Evolutionary conservation across 2,329 filamentous ascomycete genomes (phyloP).

Genomic region (Ceratocystis papillata): DNA sequence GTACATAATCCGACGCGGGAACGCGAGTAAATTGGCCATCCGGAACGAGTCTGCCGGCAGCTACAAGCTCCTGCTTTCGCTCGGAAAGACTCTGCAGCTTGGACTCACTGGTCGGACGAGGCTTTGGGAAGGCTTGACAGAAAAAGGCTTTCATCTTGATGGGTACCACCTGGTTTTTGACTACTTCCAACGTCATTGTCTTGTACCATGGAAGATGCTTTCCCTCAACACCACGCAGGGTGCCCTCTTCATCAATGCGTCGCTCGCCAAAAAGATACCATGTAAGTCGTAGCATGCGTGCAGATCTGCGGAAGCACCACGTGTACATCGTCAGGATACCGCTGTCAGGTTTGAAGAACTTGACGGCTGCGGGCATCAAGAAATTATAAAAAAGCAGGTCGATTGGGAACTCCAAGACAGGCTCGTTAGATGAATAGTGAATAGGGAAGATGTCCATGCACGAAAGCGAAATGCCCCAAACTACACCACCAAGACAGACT

Average conservation of each 20-base stretch:
- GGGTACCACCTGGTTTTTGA: constrained; percentile 39
- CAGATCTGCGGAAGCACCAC: constrained; percentile 93
- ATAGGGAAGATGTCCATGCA: constrained; percentile 71
- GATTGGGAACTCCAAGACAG: constrained; percentile 85
- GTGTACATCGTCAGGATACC: constrained; percentile 75
- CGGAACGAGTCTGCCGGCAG: constrained; percentile 39
- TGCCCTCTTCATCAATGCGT: constrained; percentile 69
- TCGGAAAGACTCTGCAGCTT: neutral
- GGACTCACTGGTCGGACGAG: neutral
- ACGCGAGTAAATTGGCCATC: constrained; percentile 79
- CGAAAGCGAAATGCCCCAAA: constrained; percentile 70
- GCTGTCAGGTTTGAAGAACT: constrained; percentile 74
- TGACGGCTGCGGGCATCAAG: constrained; percentile 76
- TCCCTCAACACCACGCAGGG: constrained; percentile 34
- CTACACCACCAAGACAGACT: constrained; percentile 84
- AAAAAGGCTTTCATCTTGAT: constrained; percentile 33
- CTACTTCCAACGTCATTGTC: constrained; percentile 32
- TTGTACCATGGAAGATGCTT: constrained; percentile 36
- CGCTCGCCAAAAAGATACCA: constrained; percentile 89
- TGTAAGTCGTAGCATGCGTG: constrained; percentile 65
- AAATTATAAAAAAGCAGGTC: constrained; percentile 97
- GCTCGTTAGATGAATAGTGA: constrained; percentile 85
- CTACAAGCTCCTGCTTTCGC: constrained; percentile 1
- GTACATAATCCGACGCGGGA: constrained; percentile 90
- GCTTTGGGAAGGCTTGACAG: neutral